Conservation (phyloP, 2,329 filamentous ascomycete species). For the Cladosporium colombiae region DNA sequence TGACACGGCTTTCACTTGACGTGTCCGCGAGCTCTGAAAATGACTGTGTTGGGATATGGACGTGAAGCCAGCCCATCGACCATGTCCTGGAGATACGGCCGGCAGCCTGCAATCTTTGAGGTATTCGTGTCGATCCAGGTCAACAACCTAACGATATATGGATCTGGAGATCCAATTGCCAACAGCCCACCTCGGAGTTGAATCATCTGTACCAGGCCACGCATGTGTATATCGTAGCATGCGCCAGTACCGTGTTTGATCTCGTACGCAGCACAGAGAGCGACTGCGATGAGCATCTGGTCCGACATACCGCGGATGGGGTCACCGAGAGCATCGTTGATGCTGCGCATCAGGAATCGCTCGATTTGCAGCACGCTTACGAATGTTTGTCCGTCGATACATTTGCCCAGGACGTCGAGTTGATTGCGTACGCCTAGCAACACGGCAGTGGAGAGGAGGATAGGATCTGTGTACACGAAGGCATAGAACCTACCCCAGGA, state of each 20-base stretch:
- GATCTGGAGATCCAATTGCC: constrained; percentile 15
- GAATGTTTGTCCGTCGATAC: neutral
- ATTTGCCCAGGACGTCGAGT: neutral
- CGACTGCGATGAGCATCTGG: constrained; percentile 22
- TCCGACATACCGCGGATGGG: constrained; percentile 21
- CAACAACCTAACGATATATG: constrained; percentile 5
- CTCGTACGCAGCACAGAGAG: constrained; percentile 23
- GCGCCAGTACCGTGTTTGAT: constrained; percentile 19
- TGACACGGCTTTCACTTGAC: neutral
- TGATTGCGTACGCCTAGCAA: constrained; percentile 13
- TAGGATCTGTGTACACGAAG: constrained; percentile 8
- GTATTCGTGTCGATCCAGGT: constrained; percentile 14
- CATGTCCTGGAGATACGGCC: constrained; percentile 8
- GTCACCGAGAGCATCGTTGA: constrained; percentile 22
- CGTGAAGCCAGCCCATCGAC: neutral
- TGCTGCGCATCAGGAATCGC: constrained; percentile 20
- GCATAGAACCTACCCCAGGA: constrained; percentile 8
- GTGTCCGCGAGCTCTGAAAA: neutral
- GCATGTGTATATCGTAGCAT: constrained; percentile 24
- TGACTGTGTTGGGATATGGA: neutral
- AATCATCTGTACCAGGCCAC: constrained; percentile 23
- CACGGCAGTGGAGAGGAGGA: constrained; percentile 12
- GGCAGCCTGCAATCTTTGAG: constrained; percentile 7
- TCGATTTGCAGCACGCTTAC: neutral
- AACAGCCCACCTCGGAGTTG: constrained; percentile 22